Evolutionary conservation across 441 rosid species (phyloP), one percentile per base, ranked within the genome.

Genomic region (Brassica balearica): DNA sequence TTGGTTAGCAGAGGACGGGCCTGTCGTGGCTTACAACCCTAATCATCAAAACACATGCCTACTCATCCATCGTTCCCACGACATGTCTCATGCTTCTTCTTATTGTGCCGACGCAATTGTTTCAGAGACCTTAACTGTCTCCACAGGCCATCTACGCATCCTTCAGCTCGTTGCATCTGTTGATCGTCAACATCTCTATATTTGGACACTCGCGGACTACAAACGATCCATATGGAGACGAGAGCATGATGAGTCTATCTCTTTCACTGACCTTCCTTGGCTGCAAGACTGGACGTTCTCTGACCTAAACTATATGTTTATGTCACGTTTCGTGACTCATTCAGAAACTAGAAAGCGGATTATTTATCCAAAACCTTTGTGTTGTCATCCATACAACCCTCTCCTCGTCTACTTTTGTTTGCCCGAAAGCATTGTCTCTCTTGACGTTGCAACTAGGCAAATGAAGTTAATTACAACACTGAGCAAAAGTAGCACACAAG

Each of bases 201-300:
- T 70, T 3, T 70, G 74, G 74, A 70, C 65, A 56, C 74, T 70
- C 48, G 74, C 6, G 55, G 74, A 32, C 53, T 70, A 56, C 74
- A 70, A 56, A 56, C 32, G 15, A 70, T 70, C 65, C 19, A 12
- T 34, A 11, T 70, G 74, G 74, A 56, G 38, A 70, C 74, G 32
- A 56, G 53, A 70, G 58, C 58, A 14, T 51, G 19, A 32, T 51
- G 41, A 48, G 6, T 29, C 46, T 56, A 34, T 19, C 53, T 70
- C 29, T 70, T 70, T 70, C 65, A 56, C 53, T n/a, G 22, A 46
- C 38, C 58, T 38, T 19, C 53, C 69, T 9, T 36, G 53, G 53
- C 53, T 38, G 69, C 53, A 65, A 65, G 69, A 10, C 15, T 65
- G 69, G 27, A 65, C 69, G n/a, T 22, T 5, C 14, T 43, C 36